A percentile compares a stretch with the other conserved stretches of the same genome.
phyloP scores from a whole-genome alignment of 2,329 filamentous ascomycete genomes.

The Karstenula rhodostoma region DNA sequence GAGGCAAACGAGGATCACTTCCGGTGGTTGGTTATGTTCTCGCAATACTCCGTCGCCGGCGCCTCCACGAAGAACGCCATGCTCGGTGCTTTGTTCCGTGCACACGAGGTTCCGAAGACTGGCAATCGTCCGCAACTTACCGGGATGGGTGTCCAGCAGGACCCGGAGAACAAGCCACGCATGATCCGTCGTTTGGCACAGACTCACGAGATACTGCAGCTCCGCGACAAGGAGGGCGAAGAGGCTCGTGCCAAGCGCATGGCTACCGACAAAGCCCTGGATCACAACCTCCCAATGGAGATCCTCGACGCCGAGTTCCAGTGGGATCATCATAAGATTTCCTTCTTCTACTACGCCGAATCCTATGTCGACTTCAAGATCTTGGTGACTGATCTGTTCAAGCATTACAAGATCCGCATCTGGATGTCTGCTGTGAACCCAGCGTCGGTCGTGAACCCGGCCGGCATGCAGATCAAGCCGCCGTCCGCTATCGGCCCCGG shows the following conservation, averaged over 20 bases:
- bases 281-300: conserved; percentile 96
- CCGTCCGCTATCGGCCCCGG: conserved; percentile 50
- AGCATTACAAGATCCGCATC: conserved; percentile 98
- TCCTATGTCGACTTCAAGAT: conserved; percentile 99
- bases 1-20: conserved; percentile 95
- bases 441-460: conserved; percentile 73
- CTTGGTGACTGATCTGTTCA: conserved; percentile 95
- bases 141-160: conserved; percentile 54
- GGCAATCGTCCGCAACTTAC: conserved; percentile 60
- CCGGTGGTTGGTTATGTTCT: conserved; percentile 99
- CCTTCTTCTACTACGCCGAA: conserved; percentile 98
- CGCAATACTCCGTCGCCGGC: conserved; percentile 60
- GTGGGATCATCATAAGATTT: conserved; percentile 99
- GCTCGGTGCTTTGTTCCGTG: conserved; percentile 50
- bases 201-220: conserved; percentile 84
- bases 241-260: conserved; percentile 97
- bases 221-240: conserved; percentile 95
- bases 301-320: conserved; percentile 98
- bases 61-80: conserved; percentile 59
- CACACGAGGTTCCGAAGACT: conserved; percentile 41
- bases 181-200: conserved; percentile 96
- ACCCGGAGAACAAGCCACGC: conserved; percentile 86
- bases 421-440: conserved; percentile 99
- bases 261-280: conserved; percentile 94
- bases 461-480: conserved; percentile 44